A percentile compares a stretch with the other conserved stretches of the same genome.
Evolutionary conservation across 2,329 filamentous ascomycete genomes (phyloP).

Genomic region (Beauveria sp.): DNA sequence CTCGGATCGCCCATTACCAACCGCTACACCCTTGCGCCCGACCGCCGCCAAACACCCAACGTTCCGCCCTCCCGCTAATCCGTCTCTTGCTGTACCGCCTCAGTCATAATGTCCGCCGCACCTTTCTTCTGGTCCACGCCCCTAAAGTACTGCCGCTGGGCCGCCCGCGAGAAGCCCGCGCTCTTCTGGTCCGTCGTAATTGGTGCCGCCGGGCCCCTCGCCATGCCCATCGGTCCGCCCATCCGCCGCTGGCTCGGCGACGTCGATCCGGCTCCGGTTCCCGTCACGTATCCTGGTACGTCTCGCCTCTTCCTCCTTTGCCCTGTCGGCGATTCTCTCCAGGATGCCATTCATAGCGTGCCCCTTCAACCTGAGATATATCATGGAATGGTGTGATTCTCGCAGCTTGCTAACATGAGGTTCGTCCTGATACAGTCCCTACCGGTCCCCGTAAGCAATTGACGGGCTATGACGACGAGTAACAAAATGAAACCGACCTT

Average conservation of each 20-base stretch:
- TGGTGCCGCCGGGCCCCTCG: slow-evolving; percentile 63
- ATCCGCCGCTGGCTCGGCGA: slow-evolving; percentile 68
- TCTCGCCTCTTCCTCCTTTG: slow-evolving; percentile 16
- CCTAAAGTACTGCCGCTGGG: slow-evolving; percentile 80
- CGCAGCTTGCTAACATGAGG: not conserved
- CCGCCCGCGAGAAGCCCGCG: slow-evolving; percentile 78
- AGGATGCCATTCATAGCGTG: too few species aligned
- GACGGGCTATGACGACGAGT: slow-evolving; percentile 53
- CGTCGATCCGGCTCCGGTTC: slow-evolving; percentile 61
- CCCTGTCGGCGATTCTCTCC: not conserved
- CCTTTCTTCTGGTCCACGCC: slow-evolving; percentile 81
- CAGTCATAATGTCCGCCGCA: slow-evolving; percentile 46
- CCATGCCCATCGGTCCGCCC: slow-evolving; percentile 64
- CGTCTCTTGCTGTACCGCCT: not conserved
- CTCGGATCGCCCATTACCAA: too few species aligned
- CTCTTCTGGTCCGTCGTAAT: slow-evolving; percentile 82
- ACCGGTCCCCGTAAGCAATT: slow-evolving; percentile 50
- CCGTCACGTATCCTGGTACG: slow-evolving; percentile 89
- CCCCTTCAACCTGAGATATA: too few species aligned
- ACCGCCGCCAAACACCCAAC: not conserved
- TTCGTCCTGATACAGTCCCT: slow-evolving; percentile 37
- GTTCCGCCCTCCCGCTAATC: too few species aligned
- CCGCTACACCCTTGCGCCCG: too few species aligned
- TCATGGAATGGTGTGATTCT: too few species aligned
- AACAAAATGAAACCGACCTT: slow-evolving; percentile 13